phyloP scores from a whole-genome alignment of 2,329 filamentous ascomycete species.

The Macrophomina tecta region DNA sequence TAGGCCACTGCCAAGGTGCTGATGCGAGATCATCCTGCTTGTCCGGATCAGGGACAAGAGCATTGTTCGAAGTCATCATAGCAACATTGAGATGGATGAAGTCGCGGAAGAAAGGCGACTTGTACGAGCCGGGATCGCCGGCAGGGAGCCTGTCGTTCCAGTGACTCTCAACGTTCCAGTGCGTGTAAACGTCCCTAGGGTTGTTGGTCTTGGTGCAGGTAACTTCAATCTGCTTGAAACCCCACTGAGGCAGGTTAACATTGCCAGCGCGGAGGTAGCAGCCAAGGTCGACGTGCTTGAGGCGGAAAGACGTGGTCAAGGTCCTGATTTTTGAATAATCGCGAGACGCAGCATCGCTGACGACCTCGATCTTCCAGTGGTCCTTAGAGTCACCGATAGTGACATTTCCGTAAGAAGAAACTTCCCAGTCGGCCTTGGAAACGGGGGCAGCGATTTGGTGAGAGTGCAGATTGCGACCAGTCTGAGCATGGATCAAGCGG shows the following conservation, averaged over 20 bases:
- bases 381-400: slow-evolving; percentile 97
- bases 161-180: slow-evolving; percentile 98
- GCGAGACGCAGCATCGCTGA: slow-evolving; percentile 84
- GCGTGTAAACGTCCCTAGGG: slow-evolving; percentile 89
- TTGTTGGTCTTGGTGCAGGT: slow-evolving; percentile 94
- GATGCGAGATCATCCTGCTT: slow-evolving; percentile 99
- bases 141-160: slow-evolving; percentile 90
- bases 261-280: slow-evolving; percentile 97
- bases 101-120: slow-evolving; percentile 95
- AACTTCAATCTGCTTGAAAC: slow-evolving; percentile 99
- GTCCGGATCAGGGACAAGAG: slow-evolving; percentile 93
- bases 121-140: slow-evolving; percentile 88
- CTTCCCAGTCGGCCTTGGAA: slow-evolving; percentile 87
- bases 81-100: slow-evolving; percentile 98
- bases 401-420: slow-evolving; percentile 93
- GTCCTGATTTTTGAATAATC: slow-evolving; percentile 88
- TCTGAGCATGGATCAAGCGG: slow-evolving; percentile 91
- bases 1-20: slow-evolving; percentile 97
- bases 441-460: slow-evolving; percentile 88
- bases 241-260: slow-evolving; percentile 96
- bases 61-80: slow-evolving; percentile 99
- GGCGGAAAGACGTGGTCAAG: slow-evolving; percentile 88
- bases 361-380: slow-evolving; percentile 93
- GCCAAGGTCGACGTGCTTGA: slow-evolving; percentile 79
- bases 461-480: slow-evolving; percentile 95